Percentiles rank a stretch among this genome's conserved stretches.
Evolutionary conservation across 768 basidiomycete species (phyloP).

Genomic region (Kwoniella mangroviensis): DNA sequence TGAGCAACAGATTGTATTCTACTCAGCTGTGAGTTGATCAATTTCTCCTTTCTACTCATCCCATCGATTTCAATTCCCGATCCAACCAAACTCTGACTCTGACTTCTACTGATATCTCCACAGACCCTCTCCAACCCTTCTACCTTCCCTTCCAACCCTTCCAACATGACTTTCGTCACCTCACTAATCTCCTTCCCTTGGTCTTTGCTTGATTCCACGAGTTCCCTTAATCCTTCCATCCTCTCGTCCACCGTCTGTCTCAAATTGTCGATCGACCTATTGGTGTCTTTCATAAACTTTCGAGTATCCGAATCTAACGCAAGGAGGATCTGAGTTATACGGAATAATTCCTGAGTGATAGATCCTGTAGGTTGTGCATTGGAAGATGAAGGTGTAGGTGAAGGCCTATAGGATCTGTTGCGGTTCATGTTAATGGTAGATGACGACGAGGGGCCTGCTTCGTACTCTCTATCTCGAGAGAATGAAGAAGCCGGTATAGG

Average conservation of each 20-base stretch:
- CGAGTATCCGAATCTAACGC: not conserved
- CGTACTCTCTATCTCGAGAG: not conserved
- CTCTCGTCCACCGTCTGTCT: slow-evolving; percentile 4
- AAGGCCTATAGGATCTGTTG: not conserved
- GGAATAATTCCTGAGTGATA: slow-evolving; percentile 11
- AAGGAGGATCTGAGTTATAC: slow-evolving; percentile 10
- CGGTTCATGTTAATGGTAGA: not conserved
- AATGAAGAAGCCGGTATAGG: slow-evolving; percentile 1
- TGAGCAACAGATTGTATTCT: no score
- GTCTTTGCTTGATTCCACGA: not conserved
- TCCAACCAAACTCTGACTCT: not conserved
- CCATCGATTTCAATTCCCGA: not conserved
- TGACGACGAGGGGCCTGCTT: not conserved
- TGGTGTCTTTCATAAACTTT: not conserved
- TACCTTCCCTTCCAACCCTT: not conserved
- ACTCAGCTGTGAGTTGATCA: no score
- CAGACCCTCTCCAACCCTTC: slow-evolving; percentile 5
- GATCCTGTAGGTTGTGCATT: not conserved
- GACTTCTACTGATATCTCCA: slow-evolving; percentile 1
- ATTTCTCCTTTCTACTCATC: no score
- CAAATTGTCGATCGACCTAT: not conserved
- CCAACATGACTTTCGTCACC: not conserved
- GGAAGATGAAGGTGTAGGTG: not conserved
- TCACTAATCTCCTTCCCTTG: not conserved
- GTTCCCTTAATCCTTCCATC: not conserved